Evolutionary conservation across 2,329 filamentous ascomycete species (phyloP).

Genomic region (Penicillium fuscoglaucum): DNA sequence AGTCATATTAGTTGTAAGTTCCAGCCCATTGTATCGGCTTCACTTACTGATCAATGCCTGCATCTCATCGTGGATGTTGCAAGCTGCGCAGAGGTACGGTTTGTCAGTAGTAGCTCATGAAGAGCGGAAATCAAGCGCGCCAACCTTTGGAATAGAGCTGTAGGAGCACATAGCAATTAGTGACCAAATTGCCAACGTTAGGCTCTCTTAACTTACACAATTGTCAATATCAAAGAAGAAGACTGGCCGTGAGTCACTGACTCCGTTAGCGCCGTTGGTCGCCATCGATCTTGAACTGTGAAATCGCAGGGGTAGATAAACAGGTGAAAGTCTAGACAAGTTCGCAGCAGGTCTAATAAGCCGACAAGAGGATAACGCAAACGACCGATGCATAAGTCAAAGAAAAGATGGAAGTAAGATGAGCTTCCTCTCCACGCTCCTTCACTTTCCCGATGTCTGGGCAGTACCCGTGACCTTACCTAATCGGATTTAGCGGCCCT

Average conservation of each 20-base stretch:
- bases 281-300: conserved; percentile 25
- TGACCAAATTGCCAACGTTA: background rate
- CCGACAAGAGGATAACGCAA: conserved; percentile 7
- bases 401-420: background rate
- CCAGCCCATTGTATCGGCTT: background rate
- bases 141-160: conserved; percentile 81
- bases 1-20: background rate
- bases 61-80: conserved; percentile 87
- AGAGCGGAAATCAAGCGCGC: background rate
- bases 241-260: conserved; percentile 51
- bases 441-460: background rate
- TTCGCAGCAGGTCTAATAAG: conserved; percentile 5
- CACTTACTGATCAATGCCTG: conserved; percentile 67
- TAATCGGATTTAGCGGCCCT: conserved; percentile 16
- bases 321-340: conserved; percentile 2
- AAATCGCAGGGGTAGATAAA: background rate
- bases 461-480: conserved; percentile 16
- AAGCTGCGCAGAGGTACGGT: conserved; percentile 50
- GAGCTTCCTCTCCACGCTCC: background rate
- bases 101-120: conserved; percentile 14
- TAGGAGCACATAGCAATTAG: background rate
- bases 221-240: conserved; percentile 96
- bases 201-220: conserved; percentile 59
- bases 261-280: conserved; percentile 20
- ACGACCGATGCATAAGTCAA: conserved; percentile 21